Percentiles rank a stretch among this genome's conserved stretches.
phyloP scores from a whole-genome alignment of 176 grass and related monocot species.

The Bothriochloa decipiens region DNA sequence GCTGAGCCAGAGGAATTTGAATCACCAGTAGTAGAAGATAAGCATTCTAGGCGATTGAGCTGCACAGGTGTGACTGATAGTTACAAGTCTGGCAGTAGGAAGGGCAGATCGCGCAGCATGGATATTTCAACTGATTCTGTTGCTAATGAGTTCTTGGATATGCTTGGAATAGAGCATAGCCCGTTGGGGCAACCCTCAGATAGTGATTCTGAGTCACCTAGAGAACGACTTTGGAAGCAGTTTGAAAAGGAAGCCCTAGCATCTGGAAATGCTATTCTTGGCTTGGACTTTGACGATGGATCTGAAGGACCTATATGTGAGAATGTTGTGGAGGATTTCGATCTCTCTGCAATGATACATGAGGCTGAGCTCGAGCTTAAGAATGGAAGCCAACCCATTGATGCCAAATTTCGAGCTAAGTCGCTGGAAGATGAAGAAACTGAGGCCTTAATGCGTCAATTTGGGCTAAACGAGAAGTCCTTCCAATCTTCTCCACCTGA shows the following conservation, averaged over 20 bases:
- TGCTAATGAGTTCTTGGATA: constrained; percentile 83
- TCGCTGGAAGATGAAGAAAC: constrained; percentile 85
- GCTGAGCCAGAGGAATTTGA: constrained; percentile 55
- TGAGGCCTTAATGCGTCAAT: constrained; percentile 89
- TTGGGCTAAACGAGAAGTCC: constrained; percentile 68
- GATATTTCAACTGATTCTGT: constrained; percentile 72
- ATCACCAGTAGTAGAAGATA: constrained; percentile 55
- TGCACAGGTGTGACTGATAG: constrained; percentile 45
- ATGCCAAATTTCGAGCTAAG: constrained; percentile 59
- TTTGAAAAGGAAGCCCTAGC: constrained; percentile 88
- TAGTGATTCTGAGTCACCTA: constrained; percentile 75
- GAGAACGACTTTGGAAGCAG: constrained; percentile 84
- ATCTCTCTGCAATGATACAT: constrained; percentile 66
- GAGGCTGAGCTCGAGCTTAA: constrained; percentile 81
- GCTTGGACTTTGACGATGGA: constrained; percentile 55
- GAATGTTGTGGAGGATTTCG: constrained; percentile 57
- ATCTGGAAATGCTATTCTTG: constrained; percentile 66
- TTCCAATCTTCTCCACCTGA: constrained; percentile 77
- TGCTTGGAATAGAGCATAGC: constrained; percentile 80
- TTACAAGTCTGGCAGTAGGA: constrained; percentile 51
- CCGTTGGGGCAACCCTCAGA: constrained; percentile 68
- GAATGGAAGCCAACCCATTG: constrained; percentile 42
- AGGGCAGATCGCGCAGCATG: constrained; percentile 67
- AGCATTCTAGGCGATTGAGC: constrained; percentile 47
- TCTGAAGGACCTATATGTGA: constrained; percentile 46